A percentile compares a stretch with the other conserved stretches of the same genome.
These are phyloP conservation scores for Tolypocladium endophyticum DNA, from an alignment of 2,329 filamentous ascomycete genomes.

Conservation along the genomic window DNA sequence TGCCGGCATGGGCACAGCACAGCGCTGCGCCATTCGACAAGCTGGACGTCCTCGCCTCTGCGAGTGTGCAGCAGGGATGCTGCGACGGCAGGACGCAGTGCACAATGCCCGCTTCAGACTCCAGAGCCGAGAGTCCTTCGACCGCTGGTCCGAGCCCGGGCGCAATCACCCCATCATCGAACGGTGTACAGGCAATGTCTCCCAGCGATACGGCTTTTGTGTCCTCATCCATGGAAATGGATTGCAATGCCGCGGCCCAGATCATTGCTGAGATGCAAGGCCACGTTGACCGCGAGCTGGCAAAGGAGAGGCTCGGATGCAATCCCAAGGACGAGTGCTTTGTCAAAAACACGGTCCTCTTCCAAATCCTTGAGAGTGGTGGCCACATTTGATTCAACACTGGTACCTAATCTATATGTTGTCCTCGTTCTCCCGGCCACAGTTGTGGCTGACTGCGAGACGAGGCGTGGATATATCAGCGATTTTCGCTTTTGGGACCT, in stretches of 20 bases:
- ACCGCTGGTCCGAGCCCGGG: slow-evolving; percentile 10
- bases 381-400: not conserved
- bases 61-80: slow-evolving; percentile 20
- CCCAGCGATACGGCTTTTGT: slow-evolving; percentile 6
- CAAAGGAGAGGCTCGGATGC: slow-evolving; percentile 20
- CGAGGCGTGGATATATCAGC: not conserved
- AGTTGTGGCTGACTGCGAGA: not conserved
- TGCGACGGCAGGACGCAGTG: slow-evolving; percentile 11
- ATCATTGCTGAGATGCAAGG: slow-evolving; percentile 30
- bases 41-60: slow-evolving; percentile 26
- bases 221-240: slow-evolving; percentile 22
- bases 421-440: not conserved
- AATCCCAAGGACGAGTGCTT: slow-evolving; percentile 15
- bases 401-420: not conserved
- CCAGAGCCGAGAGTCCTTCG: slow-evolving; percentile 12
- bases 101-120: slow-evolving; percentile 7
- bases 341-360: slow-evolving; percentile 22
- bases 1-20: not conserved
- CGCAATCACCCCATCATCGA: slow-evolving; percentile 9
- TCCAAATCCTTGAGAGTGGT: slow-evolving; percentile 20
- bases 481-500: not conserved
- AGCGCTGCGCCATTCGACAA: slow-evolving; percentile 18
- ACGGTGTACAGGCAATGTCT: slow-evolving; percentile 3
- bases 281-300: slow-evolving; percentile 13
- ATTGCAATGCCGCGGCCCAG: slow-evolving; percentile 21